Evolutionary conservation across 371 early-diverging fungal species (phyloP), one percentile per base, ranked within the genome.

Genomic region (Choanephora cucurbitarum): DNA sequence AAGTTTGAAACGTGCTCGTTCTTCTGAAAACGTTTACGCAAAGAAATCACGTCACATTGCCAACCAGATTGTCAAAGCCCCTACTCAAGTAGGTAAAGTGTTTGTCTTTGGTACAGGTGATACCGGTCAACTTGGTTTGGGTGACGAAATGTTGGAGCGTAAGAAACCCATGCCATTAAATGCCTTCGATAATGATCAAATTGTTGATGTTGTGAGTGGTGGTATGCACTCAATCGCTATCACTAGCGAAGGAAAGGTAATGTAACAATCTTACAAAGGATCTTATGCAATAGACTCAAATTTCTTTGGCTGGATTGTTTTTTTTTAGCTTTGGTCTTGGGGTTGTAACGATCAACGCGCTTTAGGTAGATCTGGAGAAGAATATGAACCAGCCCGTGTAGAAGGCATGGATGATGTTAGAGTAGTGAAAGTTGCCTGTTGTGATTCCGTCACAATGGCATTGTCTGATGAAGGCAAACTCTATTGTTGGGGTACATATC

Each of bases 291-390:
- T n/a, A n/a, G n/a, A n/a, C n/a, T n/a, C n/a, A n/a, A n/a, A n/a
- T n/a, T n/a, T n/a, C n/a, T n/a, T n/a, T n/a, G n/a, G n/a, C n/a
- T n/a, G n/a, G n/a, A n/a, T n/a, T n/a, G n/a, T 28, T 13, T 28
- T 17, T 17, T 42, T 18, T 43, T 52, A 85, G 81, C 66, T 92
- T 21, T 90, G 80, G 76, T 86, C 95, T 39, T 99, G 98, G 98
- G 99, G 99, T 2, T 95, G 97, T 80, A 99, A 99, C 71, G 99
- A 99, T 77, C 96, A 99, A 72, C 75, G 84, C 56, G 96, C 97
- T n/a, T 83, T 99, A 17, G 99, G 99, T 61, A 84, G 95, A 33
- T 69, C 61, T 0, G 94, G 92, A 11, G 90, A 92, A 37, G 98
- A 96, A 61, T 86, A 80, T 44, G 71, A 63, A 22, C 88, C 91